Evolutionary conservation across 805 yeast species (phyloP), one percentile per base, ranked within the genome.

Genomic region (Kurtzmaniella fragi): DNA sequence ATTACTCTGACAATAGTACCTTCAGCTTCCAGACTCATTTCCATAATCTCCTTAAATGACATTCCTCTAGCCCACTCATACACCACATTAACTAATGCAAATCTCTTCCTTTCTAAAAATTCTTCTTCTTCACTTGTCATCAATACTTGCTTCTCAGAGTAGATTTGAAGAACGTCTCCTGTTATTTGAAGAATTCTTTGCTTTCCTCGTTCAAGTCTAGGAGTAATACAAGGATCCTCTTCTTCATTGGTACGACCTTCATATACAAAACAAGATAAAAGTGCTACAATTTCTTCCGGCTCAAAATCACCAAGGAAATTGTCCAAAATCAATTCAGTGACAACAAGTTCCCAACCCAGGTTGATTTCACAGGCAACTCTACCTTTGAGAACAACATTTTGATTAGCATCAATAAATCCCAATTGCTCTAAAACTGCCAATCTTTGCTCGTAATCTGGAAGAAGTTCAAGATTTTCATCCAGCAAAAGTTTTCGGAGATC

Each of bases 31-130:
- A 80, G 81, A 42, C 96, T 86, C 46, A 88, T 73, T 43, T 78
- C 82, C 83, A 90, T 93, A 47, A 93, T 91, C 42, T 88, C 95
- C 47, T 84, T 83, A 67, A 93, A 93, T 0, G 95, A 75, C 71
- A 68, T 74, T 2, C 99, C 99, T 47, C 95, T 73, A 1, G 98
- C 96, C 99, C 99, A 93, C 62, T 93, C 97, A 58, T 91, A 93
- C 4, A 91, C 96, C 10, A 88, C 96, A 57, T 89, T 91, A 62
- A 88, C 85, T 53, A 93, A 71, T 0, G 91, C 95, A 61, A 93
- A 93, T 48, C 98, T 70, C 51, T 87, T 82, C 46, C 82, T 75
- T 41, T 87, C 95, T 47, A 83, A 64, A 53, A 91, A 93, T 43
- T 83, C 84, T 36, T 82, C 83, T 50, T 91, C 98, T 38, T 90